Conservation (phyloP, 192 early-diverging fungal genomes). For the Lobulomyces angularis region DNA sequence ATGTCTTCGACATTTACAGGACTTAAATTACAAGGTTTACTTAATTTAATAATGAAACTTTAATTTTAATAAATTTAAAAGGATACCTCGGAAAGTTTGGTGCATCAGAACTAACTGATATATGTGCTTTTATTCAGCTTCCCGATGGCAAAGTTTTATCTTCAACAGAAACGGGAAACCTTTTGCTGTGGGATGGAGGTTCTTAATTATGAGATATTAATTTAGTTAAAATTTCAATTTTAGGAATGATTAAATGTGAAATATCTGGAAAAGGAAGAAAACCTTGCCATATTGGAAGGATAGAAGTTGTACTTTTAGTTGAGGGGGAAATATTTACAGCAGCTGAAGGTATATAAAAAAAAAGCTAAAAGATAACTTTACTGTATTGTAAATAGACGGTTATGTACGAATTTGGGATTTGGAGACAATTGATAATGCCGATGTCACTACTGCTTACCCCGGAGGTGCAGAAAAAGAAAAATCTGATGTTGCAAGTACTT, state of each 20-base stretch:
- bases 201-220: too few species aligned
- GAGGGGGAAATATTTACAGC: conserved; percentile 45
- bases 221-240: too few species aligned
- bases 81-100: conserved; percentile 53
- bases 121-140: conserved; percentile 40
- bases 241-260: conserved; percentile 56
- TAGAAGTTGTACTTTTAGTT: conserved; percentile 32
- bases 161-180: conserved; percentile 46
- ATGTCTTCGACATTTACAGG: conserved; percentile 51
- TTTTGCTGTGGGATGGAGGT: conserved; percentile 52
- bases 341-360: too few species aligned
- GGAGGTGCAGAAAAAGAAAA: background rate
- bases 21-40: conserved; percentile 36
- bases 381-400: too few species aligned
- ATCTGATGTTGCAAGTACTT: conserved; percentile 5
- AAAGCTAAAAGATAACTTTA: too few species aligned
- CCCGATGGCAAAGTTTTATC: conserved; percentile 50
- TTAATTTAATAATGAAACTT: too few species aligned
- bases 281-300: conserved; percentile 35
- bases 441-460: conserved; percentile 21
- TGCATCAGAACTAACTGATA: conserved; percentile 43
- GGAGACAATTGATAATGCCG: conserved; percentile 44
- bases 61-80: too few species aligned
- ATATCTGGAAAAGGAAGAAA: conserved; percentile 28
- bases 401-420: conserved; percentile 48